Evolutionary conservation across 2,329 filamentous ascomycete genomes (phyloP).

Genomic region (Sclerotinia borealis): DNA sequence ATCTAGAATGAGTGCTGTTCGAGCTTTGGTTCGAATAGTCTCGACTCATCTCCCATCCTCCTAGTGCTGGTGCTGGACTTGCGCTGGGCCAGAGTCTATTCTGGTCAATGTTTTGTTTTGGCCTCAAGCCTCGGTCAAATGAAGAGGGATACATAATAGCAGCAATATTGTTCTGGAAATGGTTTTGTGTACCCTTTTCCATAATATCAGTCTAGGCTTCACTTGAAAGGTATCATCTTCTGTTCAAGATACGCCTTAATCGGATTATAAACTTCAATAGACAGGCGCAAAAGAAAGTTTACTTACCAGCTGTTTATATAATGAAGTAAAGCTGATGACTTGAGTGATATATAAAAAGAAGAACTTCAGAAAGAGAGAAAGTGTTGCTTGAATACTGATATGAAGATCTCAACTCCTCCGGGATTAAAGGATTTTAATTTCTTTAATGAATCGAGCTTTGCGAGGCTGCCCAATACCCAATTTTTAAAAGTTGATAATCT

Average conservation of each 20-base stretch:
- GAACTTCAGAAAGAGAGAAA: no score
- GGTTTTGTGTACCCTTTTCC: conserved; percentile 8
- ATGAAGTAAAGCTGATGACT: background rate
- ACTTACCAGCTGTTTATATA: background rate
- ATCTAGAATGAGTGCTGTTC: conserved; percentile 10
- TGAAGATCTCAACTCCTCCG: background rate
- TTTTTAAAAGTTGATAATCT: background rate
- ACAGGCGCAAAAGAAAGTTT: background rate
- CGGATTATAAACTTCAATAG: background rate
- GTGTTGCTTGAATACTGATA: background rate
- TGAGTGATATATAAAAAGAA: background rate
- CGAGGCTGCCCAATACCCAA: background rate
- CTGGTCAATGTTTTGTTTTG: background rate
- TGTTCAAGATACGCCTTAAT: background rate
- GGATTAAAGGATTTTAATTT: background rate
- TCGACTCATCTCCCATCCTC: conserved; percentile 7
- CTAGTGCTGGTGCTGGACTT: background rate
- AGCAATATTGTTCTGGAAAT: background rate
- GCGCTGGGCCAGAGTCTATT: background rate
- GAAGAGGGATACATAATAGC: background rate
- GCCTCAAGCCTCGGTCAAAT: background rate
- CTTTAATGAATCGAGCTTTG: background rate
- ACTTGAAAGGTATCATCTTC: background rate
- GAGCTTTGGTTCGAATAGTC: conserved; percentile 10
- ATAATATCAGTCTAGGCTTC: conserved; percentile 7